These are phyloP conservation scores for Lavandula angustifolia DNA, from an alignment of 257 asterid species.

Conservation along the genomic window DNA sequence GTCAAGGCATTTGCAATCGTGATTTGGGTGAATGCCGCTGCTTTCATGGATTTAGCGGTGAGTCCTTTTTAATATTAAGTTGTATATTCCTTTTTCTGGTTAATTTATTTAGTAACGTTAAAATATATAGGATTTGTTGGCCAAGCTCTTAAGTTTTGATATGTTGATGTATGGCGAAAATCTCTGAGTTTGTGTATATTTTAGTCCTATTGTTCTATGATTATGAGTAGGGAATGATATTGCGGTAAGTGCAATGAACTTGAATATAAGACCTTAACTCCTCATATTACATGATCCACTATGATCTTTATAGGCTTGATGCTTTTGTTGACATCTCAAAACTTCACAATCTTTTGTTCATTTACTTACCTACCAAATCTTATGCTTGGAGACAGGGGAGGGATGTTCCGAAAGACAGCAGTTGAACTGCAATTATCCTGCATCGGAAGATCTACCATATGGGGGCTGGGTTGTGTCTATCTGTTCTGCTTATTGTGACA, in stretches of 20 bases:
- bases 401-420: constrained; percentile 74
- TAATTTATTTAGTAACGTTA: neutral
- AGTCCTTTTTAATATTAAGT: constrained; percentile 36
- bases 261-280: neutral
- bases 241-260: neutral
- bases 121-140: neutral
- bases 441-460: constrained; percentile 57
- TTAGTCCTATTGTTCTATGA: neutral
- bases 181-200: neutral
- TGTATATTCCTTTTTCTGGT: constrained; percentile 12
- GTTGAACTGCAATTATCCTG: constrained; percentile 72
- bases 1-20: constrained; percentile 84
- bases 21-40: constrained; percentile 89
- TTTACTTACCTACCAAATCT: constrained; percentile 20
- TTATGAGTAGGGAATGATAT: neutral
- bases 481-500: constrained; percentile 85
- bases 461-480: constrained; percentile 94
- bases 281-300: neutral
- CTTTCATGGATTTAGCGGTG: constrained; percentile 92
- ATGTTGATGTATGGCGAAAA: neutral
- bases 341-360: too few species aligned
- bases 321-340: neutral
- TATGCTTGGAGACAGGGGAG: constrained; percentile 62
- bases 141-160: neutral
- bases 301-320: neutral